phyloP scores from a whole-genome alignment of 306 rosid genomes.

The Arachis hypogaea region DNA sequence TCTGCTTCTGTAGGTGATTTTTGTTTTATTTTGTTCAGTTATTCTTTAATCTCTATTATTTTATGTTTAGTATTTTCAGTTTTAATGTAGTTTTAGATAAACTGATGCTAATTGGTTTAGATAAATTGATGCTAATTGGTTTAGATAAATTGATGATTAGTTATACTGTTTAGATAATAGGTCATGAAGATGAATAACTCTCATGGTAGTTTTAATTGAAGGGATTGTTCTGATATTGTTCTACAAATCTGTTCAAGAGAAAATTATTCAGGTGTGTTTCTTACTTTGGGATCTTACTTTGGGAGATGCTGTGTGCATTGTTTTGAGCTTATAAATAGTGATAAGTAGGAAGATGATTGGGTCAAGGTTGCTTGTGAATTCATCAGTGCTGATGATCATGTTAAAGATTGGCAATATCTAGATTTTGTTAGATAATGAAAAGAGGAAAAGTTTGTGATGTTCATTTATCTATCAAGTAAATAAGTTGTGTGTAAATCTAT shows the following conservation, averaged over 20 bases:
- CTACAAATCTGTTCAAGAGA: conserved; percentile 44
- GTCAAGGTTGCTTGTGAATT: conserved; percentile 46
- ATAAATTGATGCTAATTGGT: no score
- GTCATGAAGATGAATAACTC: conserved; percentile 50
- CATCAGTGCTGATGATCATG: conserved; percentile 9
- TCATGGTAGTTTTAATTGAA: conserved; percentile 46
- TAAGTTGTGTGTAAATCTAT: conserved; percentile 32
- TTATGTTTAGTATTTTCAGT: no score
- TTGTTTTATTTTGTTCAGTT: no score
- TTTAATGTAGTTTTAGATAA: no score
- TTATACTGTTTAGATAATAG: background rate
- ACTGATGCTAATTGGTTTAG: no score
- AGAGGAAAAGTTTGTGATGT: background rate
- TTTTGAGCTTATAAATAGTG: conserved; percentile 31
- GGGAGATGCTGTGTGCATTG: conserved; percentile 48
- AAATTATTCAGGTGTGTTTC: conserved; percentile 30
- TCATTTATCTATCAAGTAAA: conserved; percentile 15
- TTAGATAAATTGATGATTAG: no score
- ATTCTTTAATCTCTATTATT: no score
- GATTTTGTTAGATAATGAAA: background rate
- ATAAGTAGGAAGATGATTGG: conserved; percentile 37
- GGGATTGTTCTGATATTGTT: conserved; percentile 32
- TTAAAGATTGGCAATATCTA: conserved; percentile 23
- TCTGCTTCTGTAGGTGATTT: no score
- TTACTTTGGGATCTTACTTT: conserved; percentile 42